These are phyloP conservation scores for Ocimum tenuiflorum DNA, from an alignment of 257 asterid genomes.

Conservation along the genomic window DNA sequence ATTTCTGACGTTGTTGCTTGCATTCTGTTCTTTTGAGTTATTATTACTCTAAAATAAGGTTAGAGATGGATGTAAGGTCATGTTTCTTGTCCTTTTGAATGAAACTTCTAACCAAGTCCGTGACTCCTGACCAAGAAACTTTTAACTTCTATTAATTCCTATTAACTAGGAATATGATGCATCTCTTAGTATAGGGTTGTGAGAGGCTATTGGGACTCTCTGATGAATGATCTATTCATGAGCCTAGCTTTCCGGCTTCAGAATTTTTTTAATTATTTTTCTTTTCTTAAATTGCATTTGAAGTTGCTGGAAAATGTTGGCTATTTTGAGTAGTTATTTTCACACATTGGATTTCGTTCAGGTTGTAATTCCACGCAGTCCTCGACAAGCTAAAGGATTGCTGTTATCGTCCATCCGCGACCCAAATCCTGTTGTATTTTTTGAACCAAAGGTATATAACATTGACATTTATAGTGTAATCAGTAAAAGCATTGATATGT, in stretches of 20 bases:
- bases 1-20: neutral
- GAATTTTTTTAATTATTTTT: neutral
- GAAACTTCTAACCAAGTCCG: neutral
- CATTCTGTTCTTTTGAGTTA: neutral
- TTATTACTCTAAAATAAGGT: neutral
- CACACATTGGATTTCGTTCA: constrained; percentile 18
- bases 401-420: constrained; percentile 76
- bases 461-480: constrained; percentile 3
- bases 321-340: constrained; percentile 10
- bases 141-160: no score
- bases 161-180: neutral
- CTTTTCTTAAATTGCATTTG: neutral
- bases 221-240: neutral
- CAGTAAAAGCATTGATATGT: constrained; percentile 1
- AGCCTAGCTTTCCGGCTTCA: neutral
- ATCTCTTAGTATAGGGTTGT: neutral
- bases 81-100: neutral
- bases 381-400: constrained; percentile 87
- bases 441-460: constrained; percentile 78
- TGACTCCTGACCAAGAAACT: neutral
- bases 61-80: neutral
- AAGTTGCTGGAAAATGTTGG: neutral
- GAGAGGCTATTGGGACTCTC: neutral
- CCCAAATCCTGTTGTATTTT: constrained; percentile 89
- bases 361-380: constrained; percentile 98